Conservation (phyloP, 2,329 filamentous ascomycete species). For the Trichoderma cornu-damae region DNA sequence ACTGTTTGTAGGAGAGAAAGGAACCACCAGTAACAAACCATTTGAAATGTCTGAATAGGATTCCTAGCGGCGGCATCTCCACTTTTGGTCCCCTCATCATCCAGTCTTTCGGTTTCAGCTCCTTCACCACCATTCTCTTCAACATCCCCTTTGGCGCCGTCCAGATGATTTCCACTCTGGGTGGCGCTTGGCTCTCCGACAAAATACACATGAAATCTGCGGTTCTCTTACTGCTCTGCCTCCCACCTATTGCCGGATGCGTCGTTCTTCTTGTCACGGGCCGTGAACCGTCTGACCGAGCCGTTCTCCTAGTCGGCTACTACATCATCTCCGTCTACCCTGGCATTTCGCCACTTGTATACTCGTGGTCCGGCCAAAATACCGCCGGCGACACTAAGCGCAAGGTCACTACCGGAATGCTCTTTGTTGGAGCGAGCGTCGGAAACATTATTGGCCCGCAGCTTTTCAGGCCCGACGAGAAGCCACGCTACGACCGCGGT, state of each 20-base stretch:
- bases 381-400: slow-evolving; percentile 63
- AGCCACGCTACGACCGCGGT: slow-evolving; percentile 53
- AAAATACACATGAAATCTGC: slow-evolving; percentile 51
- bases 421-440: slow-evolving; percentile 57
- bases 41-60: slow-evolving; percentile 21
- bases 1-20: not conserved
- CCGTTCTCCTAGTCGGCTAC: slow-evolving; percentile 51
- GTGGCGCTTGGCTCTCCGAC: slow-evolving; percentile 51
- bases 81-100: slow-evolving; percentile 57
- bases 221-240: slow-evolving; percentile 48
- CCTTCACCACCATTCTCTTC: slow-evolving; percentile 53
- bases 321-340: slow-evolving; percentile 58
- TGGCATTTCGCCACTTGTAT: slow-evolving; percentile 50
- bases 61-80: slow-evolving; percentile 53
- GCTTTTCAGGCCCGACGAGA: slow-evolving; percentile 53
- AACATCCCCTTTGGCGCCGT: slow-evolving; percentile 58
- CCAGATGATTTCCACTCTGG: slow-evolving; percentile 55
- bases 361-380: slow-evolving; percentile 53
- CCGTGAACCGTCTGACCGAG: slow-evolving; percentile 41
- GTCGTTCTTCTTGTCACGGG: slow-evolving; percentile 49
- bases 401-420: slow-evolving; percentile 55
- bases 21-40: not conserved
- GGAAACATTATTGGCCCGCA: slow-evolving; percentile 63
- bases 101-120: slow-evolving; percentile 51
- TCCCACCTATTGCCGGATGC: slow-evolving; percentile 53